These are phyloP conservation scores for Fusarium nodosum DNA, from an alignment of 2,329 filamentous ascomycete genomes.

Conservation along the genomic window DNA sequence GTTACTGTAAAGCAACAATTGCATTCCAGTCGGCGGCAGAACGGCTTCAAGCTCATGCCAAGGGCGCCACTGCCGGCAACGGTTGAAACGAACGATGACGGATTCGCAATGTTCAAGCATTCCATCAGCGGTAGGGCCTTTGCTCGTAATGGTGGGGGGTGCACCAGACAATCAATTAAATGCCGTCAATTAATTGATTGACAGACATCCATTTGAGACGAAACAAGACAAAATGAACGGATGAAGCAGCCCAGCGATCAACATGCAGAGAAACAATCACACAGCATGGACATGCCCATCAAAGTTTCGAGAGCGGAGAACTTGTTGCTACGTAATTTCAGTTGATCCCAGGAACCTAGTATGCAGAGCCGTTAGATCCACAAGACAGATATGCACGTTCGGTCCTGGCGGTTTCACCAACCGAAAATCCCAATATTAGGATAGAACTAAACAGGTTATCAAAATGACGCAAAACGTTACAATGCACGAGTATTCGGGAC, in stretches of 20 bases:
- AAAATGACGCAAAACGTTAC: neutral
- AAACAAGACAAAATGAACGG: slow-evolving; percentile 8
- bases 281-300: slow-evolving; percentile 15
- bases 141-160: neutral
- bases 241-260: neutral
- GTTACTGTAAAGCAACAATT: neutral
- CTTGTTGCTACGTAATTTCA: neutral
- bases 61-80: slow-evolving; percentile 39
- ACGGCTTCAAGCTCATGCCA: slow-evolving; percentile 27
- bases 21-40: slow-evolving; percentile 29
- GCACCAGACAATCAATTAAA: neutral
- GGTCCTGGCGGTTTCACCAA: slow-evolving; percentile 3
- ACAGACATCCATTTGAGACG: slow-evolving; percentile 4
- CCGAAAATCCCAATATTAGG: neutral
- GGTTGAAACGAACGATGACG: slow-evolving; percentile 36
- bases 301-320: neutral
- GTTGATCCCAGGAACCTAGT: neutral
- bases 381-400: neutral
- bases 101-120: slow-evolving; percentile 28
- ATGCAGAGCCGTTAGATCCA: neutral
- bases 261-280: neutral
- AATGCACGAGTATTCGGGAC: neutral
- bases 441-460: neutral
- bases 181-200: neutral
- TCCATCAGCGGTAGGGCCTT: slow-evolving; percentile 15